phyloP scores from a whole-genome alignment of 371 early-diverging fungal genomes.

The Encephalitozoon romaleae region DNA sequence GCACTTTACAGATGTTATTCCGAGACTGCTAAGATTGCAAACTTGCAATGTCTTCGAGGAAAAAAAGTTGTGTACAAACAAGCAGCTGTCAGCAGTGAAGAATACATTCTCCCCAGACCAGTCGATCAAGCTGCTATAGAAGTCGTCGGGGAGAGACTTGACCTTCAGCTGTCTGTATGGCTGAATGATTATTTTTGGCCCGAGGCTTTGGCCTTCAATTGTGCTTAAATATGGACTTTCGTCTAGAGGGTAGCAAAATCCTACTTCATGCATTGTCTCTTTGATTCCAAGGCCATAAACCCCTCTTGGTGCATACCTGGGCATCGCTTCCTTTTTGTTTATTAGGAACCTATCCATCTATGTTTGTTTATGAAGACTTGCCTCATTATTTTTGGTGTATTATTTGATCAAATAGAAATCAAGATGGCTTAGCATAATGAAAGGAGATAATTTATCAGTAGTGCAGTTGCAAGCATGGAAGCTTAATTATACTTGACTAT shows the following conservation, averaged over 20 bases:
- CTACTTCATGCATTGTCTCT: not conserved
- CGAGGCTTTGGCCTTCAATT: not conserved
- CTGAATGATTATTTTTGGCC: constrained; percentile 1
- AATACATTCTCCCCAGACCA: constrained; percentile 57
- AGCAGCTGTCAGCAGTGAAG: constrained; percentile 49
- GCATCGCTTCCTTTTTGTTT: not conserved
- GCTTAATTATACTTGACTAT: not conserved
- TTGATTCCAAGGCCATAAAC: not conserved
- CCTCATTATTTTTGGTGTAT: not conserved
- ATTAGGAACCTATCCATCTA: constrained; percentile 5
- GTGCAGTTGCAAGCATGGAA: not conserved
- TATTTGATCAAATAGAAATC: constrained; percentile 4
- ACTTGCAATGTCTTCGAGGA: constrained; percentile 36
- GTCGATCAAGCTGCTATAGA: constrained; percentile 60
- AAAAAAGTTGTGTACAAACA: constrained; percentile 56
- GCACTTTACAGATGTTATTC: constrained; percentile 51
- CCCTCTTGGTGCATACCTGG: not conserved
- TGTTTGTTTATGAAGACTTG: constrained; percentile 5
- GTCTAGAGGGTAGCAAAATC: not conserved
- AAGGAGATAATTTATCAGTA: not conserved
- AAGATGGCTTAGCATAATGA: not conserved
- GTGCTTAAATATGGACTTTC: not conserved
- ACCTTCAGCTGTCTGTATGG: constrained; percentile 34
- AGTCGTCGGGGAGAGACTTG: constrained; percentile 59
- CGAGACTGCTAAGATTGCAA: constrained; percentile 11